phyloP scores from a whole-genome alignment of 2,329 filamentous ascomycete species.

The Beauveria sp. region DNA sequence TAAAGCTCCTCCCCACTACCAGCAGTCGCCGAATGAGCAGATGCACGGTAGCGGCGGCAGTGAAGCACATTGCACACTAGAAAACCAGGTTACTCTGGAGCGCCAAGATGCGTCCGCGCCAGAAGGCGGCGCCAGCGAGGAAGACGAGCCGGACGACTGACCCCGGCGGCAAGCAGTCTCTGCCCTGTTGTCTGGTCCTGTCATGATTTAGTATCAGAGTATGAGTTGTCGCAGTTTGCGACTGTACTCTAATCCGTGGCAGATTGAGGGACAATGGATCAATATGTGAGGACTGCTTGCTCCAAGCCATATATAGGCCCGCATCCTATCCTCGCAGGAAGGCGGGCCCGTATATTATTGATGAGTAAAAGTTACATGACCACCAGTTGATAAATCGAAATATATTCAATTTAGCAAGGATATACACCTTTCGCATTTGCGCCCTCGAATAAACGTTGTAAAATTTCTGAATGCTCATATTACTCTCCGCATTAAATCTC shows the following conservation, averaged over 20 bases:
- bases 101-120: constrained; percentile 28
- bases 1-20: constrained; percentile 22
- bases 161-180: constrained; percentile 50
- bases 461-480: background rate
- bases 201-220: constrained; percentile 18
- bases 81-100: background rate
- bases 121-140: constrained; percentile 50
- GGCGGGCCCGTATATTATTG: constrained; percentile 15
- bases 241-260: constrained; percentile 19
- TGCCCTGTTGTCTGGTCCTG: constrained; percentile 61
- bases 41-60: constrained; percentile 1
- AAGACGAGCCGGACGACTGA: constrained; percentile 59
- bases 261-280: constrained; percentile 53
- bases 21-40: constrained; percentile 16
- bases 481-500: background rate
- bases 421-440: background rate
- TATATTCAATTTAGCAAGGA: background rate
- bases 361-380: constrained; percentile 5
- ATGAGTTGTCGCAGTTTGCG: background rate
- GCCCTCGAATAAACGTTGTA: background rate
- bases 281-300: constrained; percentile 55
- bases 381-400: background rate
- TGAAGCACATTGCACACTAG: background rate
- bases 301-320: background rate
- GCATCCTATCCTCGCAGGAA: constrained; percentile 32